phyloP scores from a whole-genome alignment of 306 rosid species.

The Inga oerstediana region DNA sequence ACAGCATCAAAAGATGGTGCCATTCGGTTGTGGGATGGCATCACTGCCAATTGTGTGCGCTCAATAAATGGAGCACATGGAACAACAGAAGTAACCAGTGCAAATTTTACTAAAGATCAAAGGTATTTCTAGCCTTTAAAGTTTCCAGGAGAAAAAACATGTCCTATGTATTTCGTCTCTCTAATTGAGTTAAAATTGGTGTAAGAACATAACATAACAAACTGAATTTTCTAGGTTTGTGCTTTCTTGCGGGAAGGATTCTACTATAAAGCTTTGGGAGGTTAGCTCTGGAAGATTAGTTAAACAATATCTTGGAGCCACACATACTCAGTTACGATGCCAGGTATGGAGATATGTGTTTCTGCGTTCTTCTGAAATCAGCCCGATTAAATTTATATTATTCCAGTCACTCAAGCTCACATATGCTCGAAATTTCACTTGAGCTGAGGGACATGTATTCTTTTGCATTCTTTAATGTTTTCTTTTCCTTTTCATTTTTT shows the following conservation, averaged over 20 bases:
- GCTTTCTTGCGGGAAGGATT: slow-evolving; percentile 94
- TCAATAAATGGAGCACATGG: slow-evolving; percentile 81
- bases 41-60: slow-evolving; percentile 74
- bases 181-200: slow-evolving; percentile 6
- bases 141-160: slow-evolving; percentile 3
- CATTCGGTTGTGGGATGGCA: slow-evolving; percentile 87
- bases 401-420: slow-evolving; percentile 14
- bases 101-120: slow-evolving; percentile 80
- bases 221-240: slow-evolving; percentile 60
- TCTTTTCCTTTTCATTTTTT: background rate
- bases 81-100: slow-evolving; percentile 80
- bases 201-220: slow-evolving; percentile 34
- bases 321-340: slow-evolving; percentile 72
- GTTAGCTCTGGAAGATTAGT: slow-evolving; percentile 87
- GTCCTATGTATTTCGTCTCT: background rate
- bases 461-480: background rate
- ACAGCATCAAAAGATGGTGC: slow-evolving; percentile 93
- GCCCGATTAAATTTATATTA: background rate
- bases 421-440: slow-evolving; percentile 15
- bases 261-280: slow-evolving; percentile 86
- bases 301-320: slow-evolving; percentile 82
- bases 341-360: slow-evolving; percentile 54
- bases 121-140: slow-evolving; percentile 45
- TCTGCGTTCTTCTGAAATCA: background rate
- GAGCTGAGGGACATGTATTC: background rate